These are phyloP conservation scores for Pseudonitzschia delicatissima DNA, from an alignment of 108 stramenopile species.

Conservation along the genomic window DNA sequence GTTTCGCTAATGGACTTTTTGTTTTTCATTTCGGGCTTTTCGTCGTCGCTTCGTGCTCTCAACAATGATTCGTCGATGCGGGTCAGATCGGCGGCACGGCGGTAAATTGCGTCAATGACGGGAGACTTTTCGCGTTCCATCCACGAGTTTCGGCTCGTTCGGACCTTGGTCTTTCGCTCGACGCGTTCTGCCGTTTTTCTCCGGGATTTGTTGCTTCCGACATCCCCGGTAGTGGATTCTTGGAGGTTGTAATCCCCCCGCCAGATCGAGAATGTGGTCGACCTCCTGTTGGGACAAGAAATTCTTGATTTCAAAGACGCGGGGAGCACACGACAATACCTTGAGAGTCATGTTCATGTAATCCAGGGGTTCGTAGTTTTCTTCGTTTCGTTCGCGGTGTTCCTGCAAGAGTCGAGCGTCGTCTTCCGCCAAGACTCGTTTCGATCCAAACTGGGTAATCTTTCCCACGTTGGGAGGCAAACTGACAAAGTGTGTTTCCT, in stretches of 20 bases:
- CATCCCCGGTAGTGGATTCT: slow-evolving; percentile 53
- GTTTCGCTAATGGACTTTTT: slow-evolving; percentile 61
- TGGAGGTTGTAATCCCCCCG: slow-evolving; percentile 46
- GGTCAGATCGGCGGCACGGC: slow-evolving; percentile 80
- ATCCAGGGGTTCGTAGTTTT: neutral
- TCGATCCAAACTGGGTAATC: slow-evolving; percentile 21
- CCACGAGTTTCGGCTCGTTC: slow-evolving; percentile 85
- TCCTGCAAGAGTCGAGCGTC: slow-evolving; percentile 57
- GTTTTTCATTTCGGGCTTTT: slow-evolving; percentile 48
- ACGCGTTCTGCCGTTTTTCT: neutral
- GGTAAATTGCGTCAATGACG: slow-evolving; percentile 84
- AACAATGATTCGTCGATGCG: slow-evolving; percentile 80
- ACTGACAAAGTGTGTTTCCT: slow-evolving; percentile 68
- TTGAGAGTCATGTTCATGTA: slow-evolving; percentile 74
- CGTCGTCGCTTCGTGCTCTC: slow-evolving; percentile 41
- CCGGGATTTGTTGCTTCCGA: slow-evolving; percentile 22
- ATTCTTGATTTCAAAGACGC: slow-evolving; percentile 84
- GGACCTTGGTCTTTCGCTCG: slow-evolving; percentile 43
- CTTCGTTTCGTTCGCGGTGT: slow-evolving; percentile 51
- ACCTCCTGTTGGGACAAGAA: slow-evolving; percentile 82
- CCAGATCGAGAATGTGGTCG: slow-evolving; percentile 77
- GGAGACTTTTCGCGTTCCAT: slow-evolving; percentile 60
- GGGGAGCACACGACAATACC: slow-evolving; percentile 66
- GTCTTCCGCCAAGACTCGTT: slow-evolving; percentile 39
- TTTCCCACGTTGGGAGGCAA: slow-evolving; percentile 38